Evolutionary conservation across 2,329 filamentous ascomycete genomes (phyloP).

Genomic region (Penicillium corylophilum): DNA sequence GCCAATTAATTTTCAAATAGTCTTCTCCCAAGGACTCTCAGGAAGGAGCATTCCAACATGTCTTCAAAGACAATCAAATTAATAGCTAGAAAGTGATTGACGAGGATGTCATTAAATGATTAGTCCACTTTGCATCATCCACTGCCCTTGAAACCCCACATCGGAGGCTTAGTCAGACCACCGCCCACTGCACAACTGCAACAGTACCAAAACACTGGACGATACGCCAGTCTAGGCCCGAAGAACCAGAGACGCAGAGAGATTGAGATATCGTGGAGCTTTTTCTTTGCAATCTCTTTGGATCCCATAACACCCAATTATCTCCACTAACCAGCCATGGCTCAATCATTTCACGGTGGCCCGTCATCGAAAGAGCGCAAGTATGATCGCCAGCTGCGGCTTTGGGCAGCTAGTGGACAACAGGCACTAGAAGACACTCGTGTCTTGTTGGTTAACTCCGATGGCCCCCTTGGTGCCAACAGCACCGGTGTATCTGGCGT

Average conservation of each 20-base stretch:
- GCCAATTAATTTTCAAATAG: too few species aligned
- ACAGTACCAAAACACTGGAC: neutral
- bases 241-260: neutral
- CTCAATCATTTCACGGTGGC: conserved; percentile 41
- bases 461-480: conserved; percentile 37
- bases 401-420: conserved; percentile 94
- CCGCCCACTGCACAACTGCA: neutral
- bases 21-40: too few species aligned
- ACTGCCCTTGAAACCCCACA: too few species aligned
- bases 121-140: too few species aligned
- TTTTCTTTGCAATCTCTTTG: neutral
- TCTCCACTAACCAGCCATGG: conserved; percentile 32
- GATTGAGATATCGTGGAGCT: neutral
- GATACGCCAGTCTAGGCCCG: neutral
- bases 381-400: conserved; percentile 90
- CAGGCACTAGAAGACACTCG: conserved; percentile 85
- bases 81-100: too few species aligned
- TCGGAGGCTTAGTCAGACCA: neutral
- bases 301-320: too few species aligned
- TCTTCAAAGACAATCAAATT: too few species aligned
- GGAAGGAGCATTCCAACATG: too few species aligned
- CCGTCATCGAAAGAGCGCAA: conserved; percentile 67
- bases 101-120: too few species aligned
- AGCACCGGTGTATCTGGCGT: conserved; percentile 66
- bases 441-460: conserved; percentile 83